A percentile compares a stretch with the other conserved stretches of the same genome.
Evolutionary conservation across 306 rosid species (phyloP).

Genomic region (Quercus cerris): DNA sequence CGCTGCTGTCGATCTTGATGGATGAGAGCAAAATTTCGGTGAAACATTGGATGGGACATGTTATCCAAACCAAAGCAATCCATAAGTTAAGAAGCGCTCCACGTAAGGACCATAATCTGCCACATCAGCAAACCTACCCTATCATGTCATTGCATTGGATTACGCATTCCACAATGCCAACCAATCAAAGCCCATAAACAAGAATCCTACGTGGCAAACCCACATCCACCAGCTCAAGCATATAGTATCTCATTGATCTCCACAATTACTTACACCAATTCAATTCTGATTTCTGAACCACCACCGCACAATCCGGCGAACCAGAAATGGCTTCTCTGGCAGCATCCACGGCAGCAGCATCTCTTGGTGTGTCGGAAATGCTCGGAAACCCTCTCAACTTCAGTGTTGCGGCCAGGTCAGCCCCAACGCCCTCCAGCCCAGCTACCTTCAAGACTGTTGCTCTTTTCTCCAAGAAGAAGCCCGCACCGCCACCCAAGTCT

Average conservation of each 20-base stretch:
- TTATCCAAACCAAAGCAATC: slow-evolving; percentile 51
- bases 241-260: slow-evolving; percentile 38
- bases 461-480: slow-evolving; percentile 71
- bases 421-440: slow-evolving; percentile 59
- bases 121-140: slow-evolving; percentile 43
- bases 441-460: slow-evolving; percentile 75
- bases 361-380: slow-evolving; percentile 90
- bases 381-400: slow-evolving; percentile 74
- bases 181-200: slow-evolving; percentile 50
- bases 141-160: slow-evolving; percentile 69
- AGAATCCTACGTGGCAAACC: slow-evolving; percentile 69
- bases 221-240: slow-evolving; percentile 70
- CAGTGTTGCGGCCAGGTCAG: slow-evolving; percentile 52
- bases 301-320: slow-evolving; percentile 4
- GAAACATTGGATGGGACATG: slow-evolving; percentile 46
- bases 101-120: slow-evolving; percentile 57
- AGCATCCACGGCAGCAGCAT: slow-evolving; percentile 65
- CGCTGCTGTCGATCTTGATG: background rate
- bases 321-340: slow-evolving; percentile 68
- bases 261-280: background rate
- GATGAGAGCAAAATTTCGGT: slow-evolving; percentile 7
- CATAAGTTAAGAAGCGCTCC: slow-evolving; percentile 25
- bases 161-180: slow-evolving; percentile 25
- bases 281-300: background rate
- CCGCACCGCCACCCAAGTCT: slow-evolving; percentile 56